Evolutionary conservation across 1,139 yeast species (phyloP).

Genomic region (Kodamaea fungicola): DNA sequence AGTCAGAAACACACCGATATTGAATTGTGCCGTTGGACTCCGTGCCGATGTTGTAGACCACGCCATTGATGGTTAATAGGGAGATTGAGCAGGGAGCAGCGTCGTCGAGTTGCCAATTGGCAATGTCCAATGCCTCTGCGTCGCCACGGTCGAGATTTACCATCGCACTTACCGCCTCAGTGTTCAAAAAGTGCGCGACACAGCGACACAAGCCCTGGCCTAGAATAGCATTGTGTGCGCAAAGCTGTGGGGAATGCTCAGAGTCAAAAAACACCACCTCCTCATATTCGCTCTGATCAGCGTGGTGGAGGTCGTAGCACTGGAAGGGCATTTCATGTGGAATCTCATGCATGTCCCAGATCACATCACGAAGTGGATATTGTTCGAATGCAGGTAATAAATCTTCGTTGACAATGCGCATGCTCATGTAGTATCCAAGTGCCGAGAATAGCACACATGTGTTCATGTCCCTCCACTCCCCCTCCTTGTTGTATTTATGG

Average conservation of each 20-base stretch:
- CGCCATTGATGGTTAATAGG: constrained; percentile 29
- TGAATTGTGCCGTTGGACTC: constrained; percentile 45
- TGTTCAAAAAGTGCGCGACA: constrained; percentile 33
- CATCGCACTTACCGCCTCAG: constrained; percentile 26
- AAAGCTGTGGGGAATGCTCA: constrained; percentile 13
- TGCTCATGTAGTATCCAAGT: constrained; percentile 42
- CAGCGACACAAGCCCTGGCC: constrained; percentile 19
- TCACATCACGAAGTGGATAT: constrained; percentile 21
- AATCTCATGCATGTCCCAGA: constrained; percentile 38
- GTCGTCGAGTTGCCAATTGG: constrained; percentile 18
- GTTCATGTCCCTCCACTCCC: constrained; percentile 53
- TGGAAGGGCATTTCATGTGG: constrained; percentile 25
- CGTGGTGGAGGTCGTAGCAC: constrained; percentile 32
- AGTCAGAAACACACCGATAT: constrained; percentile 26
- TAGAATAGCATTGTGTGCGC: constrained; percentile 17
- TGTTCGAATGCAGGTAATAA: constrained; percentile 20
- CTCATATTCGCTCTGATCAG: constrained; percentile 40
- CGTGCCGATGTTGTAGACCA: constrained; percentile 32
- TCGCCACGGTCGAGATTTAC: constrained; percentile 39
- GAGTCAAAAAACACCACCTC: constrained; percentile 32
- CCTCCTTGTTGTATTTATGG: constrained; percentile 49
- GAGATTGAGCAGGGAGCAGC: constrained; percentile 12
- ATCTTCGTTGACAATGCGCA: constrained; percentile 24
- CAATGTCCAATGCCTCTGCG: constrained; percentile 36
- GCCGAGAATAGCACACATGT: constrained; percentile 55